Evolutionary conservation across 78 protist genomes (phyloP).

Genomic region (Dictyostelium brefeldianum): DNA sequence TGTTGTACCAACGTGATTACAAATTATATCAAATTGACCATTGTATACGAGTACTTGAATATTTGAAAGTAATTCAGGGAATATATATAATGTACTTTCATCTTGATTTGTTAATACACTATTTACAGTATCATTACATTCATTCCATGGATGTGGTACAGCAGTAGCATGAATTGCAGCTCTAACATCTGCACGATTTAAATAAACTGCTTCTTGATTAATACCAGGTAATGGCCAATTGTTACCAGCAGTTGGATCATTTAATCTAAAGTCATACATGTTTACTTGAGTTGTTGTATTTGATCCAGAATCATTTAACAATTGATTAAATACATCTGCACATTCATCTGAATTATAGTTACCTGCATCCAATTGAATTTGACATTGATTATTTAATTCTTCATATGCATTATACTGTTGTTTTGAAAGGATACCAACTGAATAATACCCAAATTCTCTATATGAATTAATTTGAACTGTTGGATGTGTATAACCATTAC

Average conservation of each 20-base stretch:
- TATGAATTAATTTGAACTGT: constrained; percentile 40
- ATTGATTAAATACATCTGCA: constrained; percentile 16
- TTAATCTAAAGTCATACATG: constrained; percentile 43
- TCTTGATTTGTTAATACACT: constrained; percentile 11
- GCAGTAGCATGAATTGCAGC: constrained; percentile 23
- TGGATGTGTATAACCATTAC: constrained; percentile 79
- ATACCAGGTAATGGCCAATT: constrained; percentile 62
- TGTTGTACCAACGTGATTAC: constrained; percentile 67
- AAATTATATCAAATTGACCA: constrained; percentile 72
- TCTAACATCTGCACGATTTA: constrained; percentile 13
- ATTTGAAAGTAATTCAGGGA: background rate
- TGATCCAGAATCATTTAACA: constrained; percentile 42
- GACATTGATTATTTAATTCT: constrained; percentile 9
- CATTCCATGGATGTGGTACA: constrained; percentile 31
- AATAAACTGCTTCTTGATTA: background rate
- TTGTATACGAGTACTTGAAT: constrained; percentile 44
- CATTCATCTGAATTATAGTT: constrained; percentile 46
- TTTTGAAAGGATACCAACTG: constrained; percentile 16
- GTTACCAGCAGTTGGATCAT: constrained; percentile 47
- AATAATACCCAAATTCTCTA: constrained; percentile 12
- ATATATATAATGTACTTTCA: constrained; percentile 41
- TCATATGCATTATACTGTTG: constrained; percentile 17
- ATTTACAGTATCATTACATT: constrained; percentile 38
- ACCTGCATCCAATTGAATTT: constrained; percentile 17
- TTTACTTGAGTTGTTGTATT: constrained; percentile 22